Conservation (phyloP, 352 stramenopile genomes). For the Globisporangium takayamanum region DNA sequence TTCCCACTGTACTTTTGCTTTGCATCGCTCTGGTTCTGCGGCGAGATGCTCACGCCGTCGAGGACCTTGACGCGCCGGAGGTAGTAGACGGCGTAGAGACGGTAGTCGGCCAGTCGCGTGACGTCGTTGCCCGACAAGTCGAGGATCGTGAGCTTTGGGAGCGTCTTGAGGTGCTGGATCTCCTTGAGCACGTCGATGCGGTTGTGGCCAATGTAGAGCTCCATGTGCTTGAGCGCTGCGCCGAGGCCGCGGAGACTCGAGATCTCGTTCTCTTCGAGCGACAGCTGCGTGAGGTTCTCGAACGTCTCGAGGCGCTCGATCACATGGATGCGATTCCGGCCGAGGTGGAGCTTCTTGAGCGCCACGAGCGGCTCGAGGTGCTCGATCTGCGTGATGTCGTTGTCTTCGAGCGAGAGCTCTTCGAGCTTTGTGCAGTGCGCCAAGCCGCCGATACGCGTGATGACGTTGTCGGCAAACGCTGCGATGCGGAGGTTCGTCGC, state of each 20-base stretch:
- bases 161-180: conserved; percentile 68
- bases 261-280: conserved; percentile 84
- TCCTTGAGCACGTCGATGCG: conserved; percentile 73
- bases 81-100: conserved; percentile 77
- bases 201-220: conserved; percentile 87
- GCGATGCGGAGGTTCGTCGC: conserved; percentile 51
- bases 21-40: conserved; percentile 71
- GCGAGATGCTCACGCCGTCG: conserved; percentile 62
- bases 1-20: conserved; percentile 88
- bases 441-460: conserved; percentile 53
- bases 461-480: conserved; percentile 66
- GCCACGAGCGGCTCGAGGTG: conserved; percentile 45
- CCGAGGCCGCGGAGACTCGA: conserved; percentile 56
- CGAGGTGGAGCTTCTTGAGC: conserved; percentile 74
- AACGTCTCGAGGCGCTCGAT: conserved; percentile 60
- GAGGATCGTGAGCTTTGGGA: conserved; percentile 84
- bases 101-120: conserved; percentile 52
- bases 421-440: conserved; percentile 53
- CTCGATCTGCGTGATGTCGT: conserved; percentile 62
- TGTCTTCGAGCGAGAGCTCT: conserved; percentile 75
- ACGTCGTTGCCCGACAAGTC: conserved; percentile 83
- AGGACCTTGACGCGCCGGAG: conserved; percentile 79
- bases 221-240: conserved; percentile 66
- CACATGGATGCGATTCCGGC: conserved; percentile 59
- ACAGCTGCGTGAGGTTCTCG: conserved; percentile 67